phyloP scores from a whole-genome alignment of 108 stramenopile species.

The Nitzschia inconspicua region DNA sequence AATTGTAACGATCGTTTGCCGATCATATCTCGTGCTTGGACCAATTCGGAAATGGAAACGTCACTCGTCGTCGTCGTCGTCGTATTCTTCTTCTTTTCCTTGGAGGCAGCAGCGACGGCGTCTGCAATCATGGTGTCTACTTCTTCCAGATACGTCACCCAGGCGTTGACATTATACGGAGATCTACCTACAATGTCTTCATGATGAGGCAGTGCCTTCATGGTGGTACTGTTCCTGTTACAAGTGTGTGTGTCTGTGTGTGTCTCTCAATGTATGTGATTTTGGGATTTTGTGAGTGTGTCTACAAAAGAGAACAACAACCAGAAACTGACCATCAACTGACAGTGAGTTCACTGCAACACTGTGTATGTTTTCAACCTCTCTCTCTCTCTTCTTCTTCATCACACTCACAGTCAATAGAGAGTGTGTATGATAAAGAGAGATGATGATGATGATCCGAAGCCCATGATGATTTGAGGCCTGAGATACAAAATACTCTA shows the following conservation, averaged over 20 bases:
- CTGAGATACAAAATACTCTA: too few relatives aligned
- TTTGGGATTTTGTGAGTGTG: background rate
- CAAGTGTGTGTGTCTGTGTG: background rate
- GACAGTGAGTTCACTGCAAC: too few relatives aligned
- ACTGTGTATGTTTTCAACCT: too few relatives aligned
- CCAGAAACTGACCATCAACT: too few relatives aligned
- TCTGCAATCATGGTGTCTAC: constrained; percentile 61
- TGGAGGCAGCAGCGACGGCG: too few relatives aligned
- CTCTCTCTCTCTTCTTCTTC: too few relatives aligned
- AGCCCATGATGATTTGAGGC: too few relatives aligned
- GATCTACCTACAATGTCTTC: constrained; percentile 37
- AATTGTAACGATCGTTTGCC: constrained; percentile 79
- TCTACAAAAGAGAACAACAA: too few relatives aligned
- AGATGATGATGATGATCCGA: too few relatives aligned
- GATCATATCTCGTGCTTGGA: constrained; percentile 28
- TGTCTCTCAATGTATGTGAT: background rate
- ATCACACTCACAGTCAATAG: too few relatives aligned
- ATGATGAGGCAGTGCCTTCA: constrained; percentile 20
- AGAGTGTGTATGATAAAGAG: too few relatives aligned
- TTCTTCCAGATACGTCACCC: constrained; percentile 77
- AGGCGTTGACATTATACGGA: constrained; percentile 78
- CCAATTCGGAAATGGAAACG: background rate
- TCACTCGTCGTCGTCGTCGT: background rate
- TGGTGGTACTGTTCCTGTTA: background rate
- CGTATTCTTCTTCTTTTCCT: background rate